A percentile compares a stretch with the other conserved stretches of the same genome.
These are phyloP conservation scores for Candida silvatica DNA, from an alignment of 805 yeast genomes.

Conservation along the genomic window DNA sequence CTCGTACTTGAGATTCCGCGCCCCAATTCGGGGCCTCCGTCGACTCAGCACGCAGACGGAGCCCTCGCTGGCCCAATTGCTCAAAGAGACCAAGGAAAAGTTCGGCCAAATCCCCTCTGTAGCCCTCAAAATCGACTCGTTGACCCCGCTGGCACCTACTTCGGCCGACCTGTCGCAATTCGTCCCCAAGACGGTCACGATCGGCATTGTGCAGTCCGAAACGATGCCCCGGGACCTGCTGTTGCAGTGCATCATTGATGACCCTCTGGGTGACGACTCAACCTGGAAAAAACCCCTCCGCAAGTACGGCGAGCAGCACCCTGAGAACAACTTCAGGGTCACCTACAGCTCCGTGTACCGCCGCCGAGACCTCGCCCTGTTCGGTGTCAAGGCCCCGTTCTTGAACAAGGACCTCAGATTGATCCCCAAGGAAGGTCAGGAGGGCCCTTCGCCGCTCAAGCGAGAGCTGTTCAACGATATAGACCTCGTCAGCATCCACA, in stretches of 20 bases:
- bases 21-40: too few species aligned
- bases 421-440: constrained; percentile 17
- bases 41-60: too few species aligned
- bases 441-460: constrained; percentile 7
- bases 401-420: constrained; percentile 20
- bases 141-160: constrained; percentile 10
- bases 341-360: constrained; percentile 7
- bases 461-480: constrained; percentile 21
- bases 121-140: constrained; percentile 9
- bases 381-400: constrained; percentile 22
- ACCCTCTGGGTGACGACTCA: constrained; percentile 22
- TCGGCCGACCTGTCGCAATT: constrained; percentile 6
- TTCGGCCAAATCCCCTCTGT: constrained; percentile 4
- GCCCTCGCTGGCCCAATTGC: constrained; percentile 3
- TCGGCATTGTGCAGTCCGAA: constrained; percentile 21
- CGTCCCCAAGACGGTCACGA: constrained; percentile 15
- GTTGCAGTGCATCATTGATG: constrained; percentile 18
- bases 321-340: constrained; percentile 9
- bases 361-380: constrained; percentile 6
- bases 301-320: constrained; percentile 5
- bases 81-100: not conserved
- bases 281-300: constrained; percentile 10
- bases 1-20: too few species aligned
- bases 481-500: constrained; percentile 22
- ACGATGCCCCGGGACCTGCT: constrained; percentile 14